phyloP scores from a whole-genome alignment of 2,329 filamentous ascomycete genomes.

The Ophiostoma sp. region DNA sequence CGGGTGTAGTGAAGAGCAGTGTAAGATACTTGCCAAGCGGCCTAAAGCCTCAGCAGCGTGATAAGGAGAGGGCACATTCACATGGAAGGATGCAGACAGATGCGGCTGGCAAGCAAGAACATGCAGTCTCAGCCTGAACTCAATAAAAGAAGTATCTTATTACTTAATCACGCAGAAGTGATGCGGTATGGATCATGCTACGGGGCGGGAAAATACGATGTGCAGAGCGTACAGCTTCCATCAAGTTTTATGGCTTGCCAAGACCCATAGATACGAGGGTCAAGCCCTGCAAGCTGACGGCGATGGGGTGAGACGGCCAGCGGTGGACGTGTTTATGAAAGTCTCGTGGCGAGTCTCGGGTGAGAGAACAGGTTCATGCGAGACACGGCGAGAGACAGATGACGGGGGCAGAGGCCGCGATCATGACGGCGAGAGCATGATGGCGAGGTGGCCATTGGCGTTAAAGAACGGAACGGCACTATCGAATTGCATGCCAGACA shows the following conservation, averaged over 20 bases:
- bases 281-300: neutral
- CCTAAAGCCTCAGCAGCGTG: too few species aligned
- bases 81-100: too few species aligned
- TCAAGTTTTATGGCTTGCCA: slow-evolving; percentile 1
- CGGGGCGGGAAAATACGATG: slow-evolving; percentile 8
- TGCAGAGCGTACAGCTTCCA: neutral
- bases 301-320: neutral
- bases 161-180: too few species aligned
- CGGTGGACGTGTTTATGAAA: too few species aligned
- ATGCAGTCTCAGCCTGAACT: too few species aligned
- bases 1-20: too few species aligned
- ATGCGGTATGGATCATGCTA: neutral
- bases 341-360: neutral
- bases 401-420: neutral
- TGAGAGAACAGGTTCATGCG: neutral
- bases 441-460: neutral
- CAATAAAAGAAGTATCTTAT: too few species aligned
- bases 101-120: too few species aligned
- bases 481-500: neutral
- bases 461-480: neutral
- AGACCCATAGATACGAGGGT: neutral
- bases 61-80: too few species aligned
- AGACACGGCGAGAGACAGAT: neutral
- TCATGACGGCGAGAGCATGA: neutral
- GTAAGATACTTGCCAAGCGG: too few species aligned